Evolutionary conservation across 108 stramenopile species (phyloP), one percentile per base, ranked within the genome.

Genomic region (Fistulifera pelliculosa): DNA sequence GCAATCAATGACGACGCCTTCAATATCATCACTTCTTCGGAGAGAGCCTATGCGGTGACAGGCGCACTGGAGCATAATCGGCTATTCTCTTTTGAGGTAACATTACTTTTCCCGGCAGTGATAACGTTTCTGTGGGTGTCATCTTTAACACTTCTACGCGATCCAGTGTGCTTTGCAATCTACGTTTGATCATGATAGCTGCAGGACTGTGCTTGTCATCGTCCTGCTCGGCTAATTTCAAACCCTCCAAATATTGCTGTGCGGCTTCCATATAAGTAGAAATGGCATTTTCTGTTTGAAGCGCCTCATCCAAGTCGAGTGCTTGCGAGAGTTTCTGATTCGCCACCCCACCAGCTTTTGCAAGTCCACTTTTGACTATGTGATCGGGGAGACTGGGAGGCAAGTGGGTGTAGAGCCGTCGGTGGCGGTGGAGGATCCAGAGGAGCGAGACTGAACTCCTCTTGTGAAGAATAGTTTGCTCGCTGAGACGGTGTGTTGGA

Each of bases 1-100:
- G 79, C 69, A 28, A 85, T 84, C 0, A 60, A 23, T 8, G 81
- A 83, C 4, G 79, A 78, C 26, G 63, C 57, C 24, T 54, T 74
- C 27, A 90, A 73, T 42, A 90, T 75, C 17, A 58, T 54, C 0
- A 86, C 71, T 61, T 90, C 88, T 19, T 78, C 58, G 54, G 21
- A 15, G 83, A 74, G 1, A 81, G 65, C 17, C 6, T 39, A 8
- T 35, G 31, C 8, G 31, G 31, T 35, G 31, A 35, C 3, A 35
- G 3, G 8, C 31, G 8, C 8, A 8, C 3, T 35, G 31, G 31
- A 3, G 31, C 6, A 45, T 38, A 16, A 5, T 40, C 41, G 22
- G 63, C 53, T 18, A 11, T 14, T 17, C 28, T 49, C 12, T 22
- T 16, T 38, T 25, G 50, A 27, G 49, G 49, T 56, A 15, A 25